Base-by-base conservation (phyloP, 805 yeast species). In the Candida ascalaphidarum region DNA sequence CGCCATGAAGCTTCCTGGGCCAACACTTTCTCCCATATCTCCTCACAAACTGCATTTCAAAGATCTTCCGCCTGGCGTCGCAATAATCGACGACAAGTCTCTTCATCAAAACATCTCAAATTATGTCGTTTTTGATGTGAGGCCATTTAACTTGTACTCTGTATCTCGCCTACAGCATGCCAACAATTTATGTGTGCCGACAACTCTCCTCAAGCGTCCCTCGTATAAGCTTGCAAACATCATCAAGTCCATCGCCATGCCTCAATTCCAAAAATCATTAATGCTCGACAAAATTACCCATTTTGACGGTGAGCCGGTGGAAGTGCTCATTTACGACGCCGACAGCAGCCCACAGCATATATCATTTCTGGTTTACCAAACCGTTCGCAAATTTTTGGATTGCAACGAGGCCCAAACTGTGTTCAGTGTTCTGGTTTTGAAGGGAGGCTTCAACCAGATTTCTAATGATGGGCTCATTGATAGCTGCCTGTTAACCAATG, bases 141-240 rank as follows among this genome's bases (percentile, higher is more conserved):
- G 71, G 14, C 61, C 67, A 4, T 64, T 48, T 41, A 61, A 61
- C 33, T 29, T 43, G 15, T 65, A 48, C 39, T 41, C 52, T 13
- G 32, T 39, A 7, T 40, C 55, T 17, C 54, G 58, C 29, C 31
- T 65, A 11, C 35, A 32, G 10, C 34, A 44, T 15, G 42, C 71
- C 13, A 36, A 56, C 33, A 61, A 63, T 35, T 42, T 62, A 11
- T 64, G 69, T 35, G 43, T 65, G 10, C 71, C 71, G 8, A 53
- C 68, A 3, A 65, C 71, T 1, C 48, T 65, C 15, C 38, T 65
- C 18, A 63, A 63, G 35, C 37, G 71, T 27, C 47, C 44, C 22
- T 49, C 59, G 17, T 58, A 54, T 29, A 50, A 44, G 28, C 35
- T 65, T 18, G 33, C 36, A 5, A 55, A 54, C 17, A 50, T 64